These are phyloP conservation scores for Fusarium sp. DNA, from an alignment of 2,329 filamentous ascomycete species.

Conservation along the genomic window DNA sequence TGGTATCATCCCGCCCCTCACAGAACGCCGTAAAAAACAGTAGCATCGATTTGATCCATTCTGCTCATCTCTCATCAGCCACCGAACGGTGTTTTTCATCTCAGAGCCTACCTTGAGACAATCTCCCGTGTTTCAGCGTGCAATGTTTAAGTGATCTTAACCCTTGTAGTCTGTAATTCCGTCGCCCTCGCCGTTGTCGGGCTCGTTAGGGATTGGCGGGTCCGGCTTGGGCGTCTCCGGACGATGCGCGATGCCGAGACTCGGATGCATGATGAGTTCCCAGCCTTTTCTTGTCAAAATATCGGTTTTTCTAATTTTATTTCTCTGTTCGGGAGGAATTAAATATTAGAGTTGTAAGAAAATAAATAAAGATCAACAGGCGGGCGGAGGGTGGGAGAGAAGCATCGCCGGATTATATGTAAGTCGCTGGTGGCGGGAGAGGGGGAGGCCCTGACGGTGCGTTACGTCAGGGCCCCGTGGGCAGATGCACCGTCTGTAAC, in stretches of 20 bases:
- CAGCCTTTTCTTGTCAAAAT: not conserved
- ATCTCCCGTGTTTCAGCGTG: not conserved
- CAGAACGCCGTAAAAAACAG: constrained; percentile 22
- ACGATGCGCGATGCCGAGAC: constrained; percentile 40
- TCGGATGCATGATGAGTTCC: constrained; percentile 21
- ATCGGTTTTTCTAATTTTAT: not conserved
- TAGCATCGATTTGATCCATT: constrained; percentile 20
- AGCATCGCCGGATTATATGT: constrained; percentile 15
- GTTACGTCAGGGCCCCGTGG: constrained; percentile 39
- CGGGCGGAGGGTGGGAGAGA: constrained; percentile 21
- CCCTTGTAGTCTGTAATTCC: constrained; percentile 50
- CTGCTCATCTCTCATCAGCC: constrained; percentile 37
- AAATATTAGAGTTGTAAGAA: constrained; percentile 6
- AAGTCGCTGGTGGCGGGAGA: constrained; percentile 33
- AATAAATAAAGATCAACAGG: not conserved
- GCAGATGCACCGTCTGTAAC: constrained; percentile 9
- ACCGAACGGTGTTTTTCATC: constrained; percentile 9
- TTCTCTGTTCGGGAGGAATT: not conserved
- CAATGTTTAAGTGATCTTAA: constrained; percentile 3
- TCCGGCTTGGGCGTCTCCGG: constrained; percentile 53
- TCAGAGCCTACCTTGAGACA: constrained; percentile 25
- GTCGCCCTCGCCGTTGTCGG: constrained; percentile 51
- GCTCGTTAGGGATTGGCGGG: constrained; percentile 51
- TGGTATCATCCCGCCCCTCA: constrained; percentile 1
- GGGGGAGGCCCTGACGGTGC: constrained; percentile 6